phyloP scores from a whole-genome alignment of 805 yeast genomes.

The Starmera caribaea region DNA sequence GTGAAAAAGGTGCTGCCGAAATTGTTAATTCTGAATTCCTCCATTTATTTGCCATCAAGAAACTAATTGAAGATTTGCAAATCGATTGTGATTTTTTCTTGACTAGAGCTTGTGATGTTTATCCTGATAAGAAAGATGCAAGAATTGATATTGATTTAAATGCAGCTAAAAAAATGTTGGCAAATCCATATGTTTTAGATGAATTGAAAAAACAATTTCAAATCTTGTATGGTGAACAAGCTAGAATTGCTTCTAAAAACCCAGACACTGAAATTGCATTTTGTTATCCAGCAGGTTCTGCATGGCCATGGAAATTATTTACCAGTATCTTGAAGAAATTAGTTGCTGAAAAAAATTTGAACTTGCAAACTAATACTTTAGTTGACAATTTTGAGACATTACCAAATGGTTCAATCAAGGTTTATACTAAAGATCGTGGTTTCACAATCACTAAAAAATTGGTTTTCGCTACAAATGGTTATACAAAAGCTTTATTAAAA shows the following conservation, averaged over 20 bases:
- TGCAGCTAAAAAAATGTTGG: slow-evolving; percentile 10
- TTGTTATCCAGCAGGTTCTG: slow-evolving; percentile 34
- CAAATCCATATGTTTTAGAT: slow-evolving; percentile 21
- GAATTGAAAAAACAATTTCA: slow-evolving; percentile 23
- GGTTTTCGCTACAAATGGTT: slow-evolving; percentile 21
- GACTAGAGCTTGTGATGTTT: slow-evolving; percentile 26
- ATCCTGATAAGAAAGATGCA: slow-evolving; percentile 16
- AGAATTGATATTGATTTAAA: slow-evolving; percentile 8
- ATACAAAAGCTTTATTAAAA: slow-evolving; percentile 26
- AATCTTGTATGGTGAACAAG: slow-evolving; percentile 24
- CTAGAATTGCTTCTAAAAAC: slow-evolving; percentile 52
- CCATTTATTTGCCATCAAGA: slow-evolving; percentile 23
- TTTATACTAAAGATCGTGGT: slow-evolving; percentile 22
- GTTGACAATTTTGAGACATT: slow-evolving; percentile 19
- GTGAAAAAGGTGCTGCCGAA: slow-evolving; percentile 22
- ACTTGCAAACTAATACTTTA: slow-evolving; percentile 33
- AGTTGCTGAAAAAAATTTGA: slow-evolving; percentile 23
- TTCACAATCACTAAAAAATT: slow-evolving; percentile 22
- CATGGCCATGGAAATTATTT: slow-evolving; percentile 36
- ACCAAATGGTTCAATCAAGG: slow-evolving; percentile 21
- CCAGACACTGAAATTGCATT: slow-evolving; percentile 75
- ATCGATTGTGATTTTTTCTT: slow-evolving; percentile 31
- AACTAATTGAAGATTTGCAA: slow-evolving; percentile 21
- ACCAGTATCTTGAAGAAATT: slow-evolving; percentile 21
- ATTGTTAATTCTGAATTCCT: slow-evolving; percentile 28